phyloP scores from a whole-genome alignment of 345 rosid genomes.

The Gossypium anomalum region DNA sequence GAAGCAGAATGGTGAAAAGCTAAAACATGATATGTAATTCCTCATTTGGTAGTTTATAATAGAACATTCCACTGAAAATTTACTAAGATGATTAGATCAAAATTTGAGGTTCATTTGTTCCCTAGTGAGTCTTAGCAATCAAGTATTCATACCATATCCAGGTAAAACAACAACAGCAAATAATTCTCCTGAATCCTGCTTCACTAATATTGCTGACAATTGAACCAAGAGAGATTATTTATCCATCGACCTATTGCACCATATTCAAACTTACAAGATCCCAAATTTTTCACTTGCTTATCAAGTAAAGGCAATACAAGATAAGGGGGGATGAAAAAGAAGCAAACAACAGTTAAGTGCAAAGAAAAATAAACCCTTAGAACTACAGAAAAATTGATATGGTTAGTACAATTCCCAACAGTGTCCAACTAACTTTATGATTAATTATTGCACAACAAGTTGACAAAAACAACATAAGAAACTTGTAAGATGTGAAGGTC shows the following conservation, averaged over 20 bases:
- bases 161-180: too few relatives aligned
- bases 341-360: neutral
- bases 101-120: too few relatives aligned
- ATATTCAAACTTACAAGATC: neutral
- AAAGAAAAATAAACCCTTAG: neutral
- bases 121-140: too few relatives aligned
- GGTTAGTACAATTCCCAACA: neutral
- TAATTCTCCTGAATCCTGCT: neutral
- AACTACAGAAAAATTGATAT: neutral
- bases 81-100: too few relatives aligned
- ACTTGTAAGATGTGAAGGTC: neutral
- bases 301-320: neutral
- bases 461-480: neutral
- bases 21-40: too few relatives aligned
- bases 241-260: neutral
- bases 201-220: neutral
- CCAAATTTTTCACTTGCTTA: neutral
- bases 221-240: neutral
- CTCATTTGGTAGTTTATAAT: too few relatives aligned
- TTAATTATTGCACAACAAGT: neutral
- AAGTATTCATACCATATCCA: too few relatives aligned
- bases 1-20: too few relatives aligned
- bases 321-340: neutral
- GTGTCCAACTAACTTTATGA: neutral
- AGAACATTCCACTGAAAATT: too few relatives aligned